Base-by-base conservation (phyloP, 345 rosid genomes). In the Turnera subulata region DNA sequence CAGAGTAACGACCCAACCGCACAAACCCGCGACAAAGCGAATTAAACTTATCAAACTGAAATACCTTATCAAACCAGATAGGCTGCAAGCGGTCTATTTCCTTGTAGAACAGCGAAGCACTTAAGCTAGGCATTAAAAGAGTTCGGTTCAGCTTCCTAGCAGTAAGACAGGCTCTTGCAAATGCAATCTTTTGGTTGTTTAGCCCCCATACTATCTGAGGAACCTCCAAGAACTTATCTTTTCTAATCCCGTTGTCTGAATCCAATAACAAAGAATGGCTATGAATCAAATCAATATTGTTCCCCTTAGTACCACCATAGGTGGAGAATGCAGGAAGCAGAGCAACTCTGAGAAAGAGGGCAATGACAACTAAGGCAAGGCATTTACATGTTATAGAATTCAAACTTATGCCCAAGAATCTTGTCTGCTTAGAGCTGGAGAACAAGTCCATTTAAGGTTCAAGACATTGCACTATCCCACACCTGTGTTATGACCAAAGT, bases 141-240 rank as follows among this genome's bases (percentile, higher is more conserved):
- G 99, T 85, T 23, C 96, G 68, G 56, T 90, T 93, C 72, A 93
- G 79, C 80, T 75, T 56, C 61, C 92, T 84, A 7, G 99, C 96
- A 16, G 92, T 89, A 25, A 93, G 73, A 66, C 92, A 90, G 58
- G 99, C 90, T 70, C 99, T 88, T 18, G 99, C 92, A 66, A 93
- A 82, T 60, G 97, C 95, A 21, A 93, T 93, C 82, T 93, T 93
- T 68, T 93, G 99, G 72, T 93, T 93, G 79, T 93, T 93, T 11
- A 93, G 58, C 32, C 99, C 99, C 99, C 99, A 93, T 0, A 87
- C 96, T 46, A 93, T 90, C 66, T 90, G 99, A 57, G 99, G 99
- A 77, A 78, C 92, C 73, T 82, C 89, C 38, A 90, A 65, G 48
- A 90, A 88, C 82, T 84, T 93, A 47, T 84, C 78, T 21, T 44